Evolutionary conservation across 1,284 basidiomycete genomes (phyloP), one percentile per base, ranked within the genome.

Genomic region (Apiotrichum domesticum): DNA sequence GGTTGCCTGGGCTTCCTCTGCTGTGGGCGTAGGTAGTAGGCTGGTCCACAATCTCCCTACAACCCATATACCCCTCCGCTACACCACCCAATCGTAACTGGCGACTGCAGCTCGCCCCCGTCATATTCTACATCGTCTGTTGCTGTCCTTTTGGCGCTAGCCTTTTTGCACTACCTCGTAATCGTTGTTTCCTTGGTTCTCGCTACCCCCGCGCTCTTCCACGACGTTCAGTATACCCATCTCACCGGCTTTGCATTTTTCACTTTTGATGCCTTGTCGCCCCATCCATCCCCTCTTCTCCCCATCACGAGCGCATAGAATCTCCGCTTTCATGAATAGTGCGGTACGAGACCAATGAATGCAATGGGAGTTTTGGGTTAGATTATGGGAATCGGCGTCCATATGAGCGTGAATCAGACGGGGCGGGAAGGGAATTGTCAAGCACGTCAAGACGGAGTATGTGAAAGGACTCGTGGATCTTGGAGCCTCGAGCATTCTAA

Each of bases 1-100:
- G 71, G 70, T 10, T 72, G 75, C 54, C 52, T 77, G 51, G 62
- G 65, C 46, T 66, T 74, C 62, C 59, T 77, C 41, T 77, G 75
- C 62, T 73, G 75, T 14, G 65, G 67, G 46, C 71, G 69, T 61
- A 59, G 71, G 64, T 74, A 69, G 62, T 39, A 45, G 45, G 9
- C 35, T 29, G 35, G 35, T 32, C 6, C 6, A 35, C 48, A 37
- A 14, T 43, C 13, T 13, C 35, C 13, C 13, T 14, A 35, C 50
- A 15, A 7, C 37, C 5, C 35, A 34, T 15, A 34, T 35, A 33
- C 41, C 49, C 39, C 14, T 35, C 29, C 4, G 9, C 41, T 6
- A 42, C 9, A 42, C 6, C 41, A 6, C 41, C 6, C 41, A 13
- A 6, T 42, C n/a, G 14, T 35, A 40, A n/a, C 21, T 35, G 35